Evolutionary conservation across 148 eudicot species (phyloP).

Genomic region (Cornus florida): DNA sequence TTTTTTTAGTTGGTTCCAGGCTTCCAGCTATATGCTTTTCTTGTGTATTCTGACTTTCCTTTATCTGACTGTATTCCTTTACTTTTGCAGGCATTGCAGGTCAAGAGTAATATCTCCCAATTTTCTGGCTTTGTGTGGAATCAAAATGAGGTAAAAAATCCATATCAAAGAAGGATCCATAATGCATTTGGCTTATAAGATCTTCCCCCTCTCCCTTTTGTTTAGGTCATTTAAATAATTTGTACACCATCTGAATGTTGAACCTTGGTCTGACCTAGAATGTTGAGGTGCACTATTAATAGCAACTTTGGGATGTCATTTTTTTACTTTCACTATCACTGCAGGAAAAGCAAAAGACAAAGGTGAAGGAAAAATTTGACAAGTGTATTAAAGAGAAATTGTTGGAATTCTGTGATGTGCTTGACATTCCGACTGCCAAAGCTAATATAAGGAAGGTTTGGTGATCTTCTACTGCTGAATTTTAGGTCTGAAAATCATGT

Average conservation of each 20-base stretch:
- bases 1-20: no score
- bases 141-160: conserved; percentile 70
- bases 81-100: conserved; percentile 65
- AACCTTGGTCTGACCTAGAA: background rate
- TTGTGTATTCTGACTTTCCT: background rate
- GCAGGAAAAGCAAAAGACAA: conserved; percentile 89
- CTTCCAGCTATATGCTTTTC: background rate
- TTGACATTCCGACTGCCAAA: conserved; percentile 72
- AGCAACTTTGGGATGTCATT: background rate
- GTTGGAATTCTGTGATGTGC: conserved; percentile 77
- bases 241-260: background rate
- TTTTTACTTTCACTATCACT: background rate
- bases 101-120: conserved; percentile 70
- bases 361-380: conserved; percentile 87
- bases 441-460: conserved; percentile 69
- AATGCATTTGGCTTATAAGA: background rate
- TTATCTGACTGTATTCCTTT: background rate
- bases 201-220: background rate
- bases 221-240: background rate
- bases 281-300: background rate
- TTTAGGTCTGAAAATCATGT: background rate
- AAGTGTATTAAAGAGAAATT: conserved; percentile 78
- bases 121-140: conserved; percentile 96
- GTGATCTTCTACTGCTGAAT: conserved; percentile 10
- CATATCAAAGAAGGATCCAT: background rate